Conservation (phyloP, 2,329 filamentous ascomycete species). For the Elsinoe ampelina region DNA sequence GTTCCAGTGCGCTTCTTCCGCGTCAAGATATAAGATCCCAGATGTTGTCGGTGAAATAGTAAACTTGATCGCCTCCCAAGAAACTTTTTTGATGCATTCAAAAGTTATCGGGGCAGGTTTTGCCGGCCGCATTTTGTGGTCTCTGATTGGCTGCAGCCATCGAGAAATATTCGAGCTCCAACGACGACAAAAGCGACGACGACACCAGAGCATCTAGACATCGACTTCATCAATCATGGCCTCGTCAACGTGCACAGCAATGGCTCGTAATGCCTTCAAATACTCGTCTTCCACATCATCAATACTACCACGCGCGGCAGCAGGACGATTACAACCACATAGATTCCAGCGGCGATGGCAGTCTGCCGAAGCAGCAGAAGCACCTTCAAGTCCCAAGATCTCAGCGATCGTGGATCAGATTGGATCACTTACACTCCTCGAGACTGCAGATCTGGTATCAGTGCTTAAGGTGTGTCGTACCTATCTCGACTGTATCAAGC, state of each 20-base stretch:
- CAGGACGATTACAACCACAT: constrained; percentile 1
- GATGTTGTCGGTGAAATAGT: neutral
- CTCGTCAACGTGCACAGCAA: neutral
- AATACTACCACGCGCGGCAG: neutral
- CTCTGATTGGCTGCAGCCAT: neutral
- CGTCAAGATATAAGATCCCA: neutral
- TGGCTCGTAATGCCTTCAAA: neutral
- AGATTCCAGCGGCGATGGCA: constrained; percentile 61
- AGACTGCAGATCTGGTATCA: constrained; percentile 92
- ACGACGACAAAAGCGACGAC: neutral
- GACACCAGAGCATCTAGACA: neutral
- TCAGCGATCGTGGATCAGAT: constrained; percentile 94
- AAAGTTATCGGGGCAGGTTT: constrained; percentile 3
- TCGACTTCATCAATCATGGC: neutral
- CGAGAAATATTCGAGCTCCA: constrained; percentile 11
- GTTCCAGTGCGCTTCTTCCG: constrained; percentile 28
- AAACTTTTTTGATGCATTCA: constrained; percentile 1
- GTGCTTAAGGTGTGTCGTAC: constrained; percentile 93
- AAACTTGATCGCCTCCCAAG: neutral
- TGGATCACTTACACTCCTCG: constrained; percentile 91
- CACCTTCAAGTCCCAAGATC: constrained; percentile 73
- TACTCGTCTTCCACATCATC: neutral
- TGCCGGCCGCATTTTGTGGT: neutral
- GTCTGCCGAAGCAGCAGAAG: constrained; percentile 60
- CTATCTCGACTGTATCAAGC: constrained; percentile 10